These are phyloP conservation scores for Backusella westeae DNA, from an alignment of 192 early-diverging fungal genomes.

Conservation along the genomic window DNA sequence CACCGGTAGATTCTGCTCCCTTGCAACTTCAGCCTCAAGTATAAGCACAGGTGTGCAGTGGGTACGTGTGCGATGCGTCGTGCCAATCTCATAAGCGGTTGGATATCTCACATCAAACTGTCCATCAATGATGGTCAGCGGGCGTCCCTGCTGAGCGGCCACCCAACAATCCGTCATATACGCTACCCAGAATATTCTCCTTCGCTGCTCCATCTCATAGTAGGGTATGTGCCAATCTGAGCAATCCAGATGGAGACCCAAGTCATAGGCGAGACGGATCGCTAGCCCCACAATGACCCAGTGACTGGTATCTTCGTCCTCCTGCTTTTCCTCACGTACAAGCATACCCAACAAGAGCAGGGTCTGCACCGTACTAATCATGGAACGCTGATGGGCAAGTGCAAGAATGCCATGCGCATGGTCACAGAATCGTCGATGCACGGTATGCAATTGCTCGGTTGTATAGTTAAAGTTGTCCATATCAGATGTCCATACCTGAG, in stretches of 20 bases:
- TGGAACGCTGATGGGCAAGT: constrained; percentile 52
- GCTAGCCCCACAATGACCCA: constrained; percentile 38
- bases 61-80: not conserved
- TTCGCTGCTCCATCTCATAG: constrained; percentile 59
- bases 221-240: constrained; percentile 49
- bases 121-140: constrained; percentile 42
- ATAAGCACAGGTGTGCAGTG: not conserved
- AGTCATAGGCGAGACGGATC: constrained; percentile 73
- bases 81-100: constrained; percentile 23
- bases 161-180: constrained; percentile 68
- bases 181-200: constrained; percentile 69
- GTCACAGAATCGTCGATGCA: not conserved
- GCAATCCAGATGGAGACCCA: constrained; percentile 73
- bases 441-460: not conserved
- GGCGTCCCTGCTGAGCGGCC: constrained; percentile 33
- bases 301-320: constrained; percentile 20
- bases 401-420: constrained; percentile 57
- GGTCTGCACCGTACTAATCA: constrained; percentile 58
- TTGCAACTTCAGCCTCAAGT: not conserved
- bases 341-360: constrained; percentile 65
- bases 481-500: not conserved
- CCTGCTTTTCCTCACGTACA: not conserved
- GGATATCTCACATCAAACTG: constrained; percentile 37
- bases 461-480: not conserved
- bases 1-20: not conserved